These are phyloP conservation scores for Neurospora sp. DNA, from an alignment of 2,329 filamentous ascomycete genomes.

Conservation along the genomic window DNA sequence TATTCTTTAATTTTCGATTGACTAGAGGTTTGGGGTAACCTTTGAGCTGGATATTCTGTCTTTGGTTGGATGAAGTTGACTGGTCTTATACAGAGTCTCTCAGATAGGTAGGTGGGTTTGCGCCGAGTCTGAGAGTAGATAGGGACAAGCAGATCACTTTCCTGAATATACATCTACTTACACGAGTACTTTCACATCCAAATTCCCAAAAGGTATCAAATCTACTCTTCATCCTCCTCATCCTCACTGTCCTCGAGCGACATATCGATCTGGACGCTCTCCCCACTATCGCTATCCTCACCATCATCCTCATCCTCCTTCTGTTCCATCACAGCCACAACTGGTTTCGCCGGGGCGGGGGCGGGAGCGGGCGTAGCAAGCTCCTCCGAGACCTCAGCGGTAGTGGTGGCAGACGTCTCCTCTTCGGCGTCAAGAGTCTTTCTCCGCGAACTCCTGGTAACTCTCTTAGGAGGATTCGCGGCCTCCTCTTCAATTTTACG, in stretches of 20 bases:
- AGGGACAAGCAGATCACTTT: not conserved
- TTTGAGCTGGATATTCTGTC: not conserved
- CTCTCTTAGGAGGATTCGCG: constrained; percentile 15
- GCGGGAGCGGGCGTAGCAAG: not conserved
- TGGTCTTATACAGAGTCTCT: not conserved
- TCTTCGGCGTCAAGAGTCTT: not conserved
- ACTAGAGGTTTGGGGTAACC: not conserved
- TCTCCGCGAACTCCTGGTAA: not conserved
- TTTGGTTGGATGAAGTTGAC: not conserved
- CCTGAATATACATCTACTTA: not conserved
- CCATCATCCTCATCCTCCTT: constrained; percentile 26
- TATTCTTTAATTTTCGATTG: not conserved
- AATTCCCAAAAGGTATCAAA: not conserved
- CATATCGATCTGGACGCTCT: constrained; percentile 50
- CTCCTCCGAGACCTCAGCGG: constrained; percentile 4
- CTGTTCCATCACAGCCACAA: constrained; percentile 3
- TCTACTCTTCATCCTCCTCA: constrained; percentile 26
- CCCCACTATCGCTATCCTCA: constrained; percentile 38
- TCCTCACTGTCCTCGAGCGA: constrained; percentile 44
- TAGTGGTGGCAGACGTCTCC: constrained; percentile 8
- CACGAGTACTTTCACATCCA: not conserved
- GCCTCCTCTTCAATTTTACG: constrained; percentile 29
- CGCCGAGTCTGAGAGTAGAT: not conserved
- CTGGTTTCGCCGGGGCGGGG: not conserved
- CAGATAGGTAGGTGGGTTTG: not conserved